phyloP scores from a whole-genome alignment of 345 rosid genomes.

The Citrus mangshanensis region DNA sequence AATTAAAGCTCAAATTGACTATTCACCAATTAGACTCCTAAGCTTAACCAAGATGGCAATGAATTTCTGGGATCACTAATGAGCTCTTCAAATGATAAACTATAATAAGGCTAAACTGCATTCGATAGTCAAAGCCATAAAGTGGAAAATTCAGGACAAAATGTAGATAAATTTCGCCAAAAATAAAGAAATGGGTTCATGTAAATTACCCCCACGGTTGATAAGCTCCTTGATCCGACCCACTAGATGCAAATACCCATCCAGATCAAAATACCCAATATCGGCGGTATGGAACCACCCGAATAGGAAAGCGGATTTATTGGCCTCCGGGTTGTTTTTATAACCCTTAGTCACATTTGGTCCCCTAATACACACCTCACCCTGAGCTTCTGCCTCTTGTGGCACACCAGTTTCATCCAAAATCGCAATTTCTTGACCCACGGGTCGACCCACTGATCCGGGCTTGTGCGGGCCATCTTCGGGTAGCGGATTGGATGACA shows the following conservation, averaged over 20 bases:
- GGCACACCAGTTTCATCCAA: slow-evolving; percentile 62
- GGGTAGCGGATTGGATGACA: slow-evolving; percentile 79
- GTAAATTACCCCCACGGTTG: slow-evolving; percentile 57
- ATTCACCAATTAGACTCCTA: neutral
- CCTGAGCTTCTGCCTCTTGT: slow-evolving; percentile 41
- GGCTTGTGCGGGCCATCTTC: slow-evolving; percentile 74
- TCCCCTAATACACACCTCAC: slow-evolving; percentile 77
- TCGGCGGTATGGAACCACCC: slow-evolving; percentile 76
- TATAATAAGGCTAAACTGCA: no score
- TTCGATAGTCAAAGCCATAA: neutral
- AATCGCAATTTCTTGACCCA: slow-evolving; percentile 78
- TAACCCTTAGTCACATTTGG: slow-evolving; percentile 58
- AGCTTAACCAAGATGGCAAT: neutral
- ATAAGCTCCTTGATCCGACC: slow-evolving; percentile 73
- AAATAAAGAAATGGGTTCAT: no score
- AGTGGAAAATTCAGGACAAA: neutral
- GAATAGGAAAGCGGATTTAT: slow-evolving; percentile 47
- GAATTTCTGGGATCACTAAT: neutral
- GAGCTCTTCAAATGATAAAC: no score
- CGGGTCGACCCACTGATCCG: slow-evolving; percentile 84
- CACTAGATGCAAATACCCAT: slow-evolving; percentile 57
- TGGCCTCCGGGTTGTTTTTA: slow-evolving; percentile 62
- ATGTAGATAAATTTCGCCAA: neutral
- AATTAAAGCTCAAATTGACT: neutral
- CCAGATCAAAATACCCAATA: slow-evolving; percentile 45